These are phyloP conservation scores for Pouteria glomerata DNA, from an alignment of 148 eudicot genomes.

Conservation along the genomic window DNA sequence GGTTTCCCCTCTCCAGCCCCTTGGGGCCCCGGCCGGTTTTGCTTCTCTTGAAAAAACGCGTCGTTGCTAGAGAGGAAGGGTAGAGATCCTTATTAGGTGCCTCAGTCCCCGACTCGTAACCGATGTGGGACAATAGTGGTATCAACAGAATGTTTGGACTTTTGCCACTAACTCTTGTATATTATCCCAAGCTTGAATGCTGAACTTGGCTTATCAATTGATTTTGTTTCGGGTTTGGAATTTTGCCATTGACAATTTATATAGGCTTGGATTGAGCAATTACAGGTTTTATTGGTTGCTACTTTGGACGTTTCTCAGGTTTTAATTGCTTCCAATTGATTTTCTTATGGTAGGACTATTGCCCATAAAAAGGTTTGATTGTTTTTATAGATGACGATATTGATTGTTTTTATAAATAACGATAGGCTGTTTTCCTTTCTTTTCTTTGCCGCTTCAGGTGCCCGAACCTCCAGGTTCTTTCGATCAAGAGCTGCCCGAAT, in stretches of 20 bases:
- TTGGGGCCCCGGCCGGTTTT: no score
- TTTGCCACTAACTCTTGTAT: not conserved
- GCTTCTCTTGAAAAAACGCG: no score
- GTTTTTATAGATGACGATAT: not conserved
- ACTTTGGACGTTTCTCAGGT: not conserved
- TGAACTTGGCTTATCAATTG: not conserved
- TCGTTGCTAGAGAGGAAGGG: no score
- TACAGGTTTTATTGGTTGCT: not conserved
- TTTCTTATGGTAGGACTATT: not conserved
- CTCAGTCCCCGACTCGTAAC: no score
- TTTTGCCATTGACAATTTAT: not conserved
- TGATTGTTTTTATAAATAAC: not conserved
- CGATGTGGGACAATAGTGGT: no score
- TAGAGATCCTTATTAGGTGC: no score
- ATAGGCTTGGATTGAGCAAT: not conserved
- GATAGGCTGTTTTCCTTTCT: no score
- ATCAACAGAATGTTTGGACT: not conserved
- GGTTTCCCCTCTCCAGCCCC: no score
- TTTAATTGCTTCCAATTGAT: not conserved
- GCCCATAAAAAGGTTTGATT: no score
- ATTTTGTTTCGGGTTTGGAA: not conserved
- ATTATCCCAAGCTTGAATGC: not conserved
- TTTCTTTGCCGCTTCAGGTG: constrained; percentile 55
- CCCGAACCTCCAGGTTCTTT: constrained; percentile 74
- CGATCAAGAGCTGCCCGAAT: constrained; percentile 68